A percentile compares a stretch with the other conserved stretches of the same genome.
Conservation (phyloP, 192 early-diverging fungal species). For the Ambispora gerdemannii region DNA sequence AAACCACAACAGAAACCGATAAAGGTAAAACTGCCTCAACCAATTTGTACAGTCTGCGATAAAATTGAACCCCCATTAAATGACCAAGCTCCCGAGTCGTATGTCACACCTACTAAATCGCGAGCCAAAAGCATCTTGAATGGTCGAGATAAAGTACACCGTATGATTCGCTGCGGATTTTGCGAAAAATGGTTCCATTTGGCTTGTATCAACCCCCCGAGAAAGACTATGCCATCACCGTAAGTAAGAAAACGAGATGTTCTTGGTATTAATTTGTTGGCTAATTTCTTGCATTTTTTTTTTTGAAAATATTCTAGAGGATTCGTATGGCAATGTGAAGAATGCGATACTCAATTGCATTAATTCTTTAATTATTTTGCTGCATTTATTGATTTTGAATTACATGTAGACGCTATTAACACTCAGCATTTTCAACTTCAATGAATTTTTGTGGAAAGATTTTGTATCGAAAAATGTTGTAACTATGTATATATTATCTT, state of each 20-base stretch:
- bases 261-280: not conserved
- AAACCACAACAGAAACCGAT: not conserved
- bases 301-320: slow-evolving; percentile 20
- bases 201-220: slow-evolving; percentile 26
- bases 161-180: slow-evolving; percentile 25
- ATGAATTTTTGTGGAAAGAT: no score
- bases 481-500: no score
- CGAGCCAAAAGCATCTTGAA: slow-evolving; percentile 4
- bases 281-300: not conserved
- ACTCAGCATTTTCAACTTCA: no score
- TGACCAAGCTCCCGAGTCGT: slow-evolving; percentile 9
- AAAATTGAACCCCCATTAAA: not conserved
- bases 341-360: slow-evolving; percentile 17
- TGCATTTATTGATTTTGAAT: no score
- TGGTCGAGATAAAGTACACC: slow-evolving; percentile 27
- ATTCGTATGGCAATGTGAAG: slow-evolving; percentile 28
- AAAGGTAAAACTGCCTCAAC: slow-evolving; percentile 11
- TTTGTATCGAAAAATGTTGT: no score
- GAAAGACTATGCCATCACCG: slow-evolving; percentile 20
- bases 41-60: slow-evolving; percentile 14
- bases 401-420: no score
- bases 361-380: no score
- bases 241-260: not conserved
- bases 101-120: slow-evolving; percentile 4
- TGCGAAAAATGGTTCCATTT: slow-evolving; percentile 27